Base-by-base conservation (phyloP, 2,329 filamentous ascomycete species). In the Hymenoscyphus albidus region DNA sequence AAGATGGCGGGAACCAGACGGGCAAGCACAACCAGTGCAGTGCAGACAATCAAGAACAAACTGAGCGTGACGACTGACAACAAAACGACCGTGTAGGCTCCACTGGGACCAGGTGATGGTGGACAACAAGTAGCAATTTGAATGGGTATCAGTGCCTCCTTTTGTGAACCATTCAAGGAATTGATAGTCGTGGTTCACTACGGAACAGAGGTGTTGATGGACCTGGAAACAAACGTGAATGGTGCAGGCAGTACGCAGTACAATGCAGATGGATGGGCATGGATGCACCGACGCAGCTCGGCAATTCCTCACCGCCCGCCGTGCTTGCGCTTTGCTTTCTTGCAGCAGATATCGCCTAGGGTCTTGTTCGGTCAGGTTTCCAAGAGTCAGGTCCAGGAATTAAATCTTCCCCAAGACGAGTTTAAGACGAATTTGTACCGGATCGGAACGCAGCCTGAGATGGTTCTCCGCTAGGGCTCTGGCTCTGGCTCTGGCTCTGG, bases 301-400 rank as follows among this genome's bases (percentile, higher is more conserved):
- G 48, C 48, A 54, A 54, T 54, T 54, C 35, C 48, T 54, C 48
- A 54, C 48, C 48, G 48, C 48, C 48, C 48, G 48, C 48, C 48
- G 48, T 54, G 42, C 42, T n/a, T 44, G 14, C 9, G 35, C 35
- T 35, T 35, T 16, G 42, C 14, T 44, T 18, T 22, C 22, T 54
- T 54, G 48, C 48, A 51, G 44, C 18, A 27, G 13, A 22, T 54
- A 54, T 54, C 18, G 18, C 9, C 48, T 12, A 54, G 48, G 48
- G 48, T 54, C 22, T 27, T 54, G 48, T 27, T 54, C 48, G 48
- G 48, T 54, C 48, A 27, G 35, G 48, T 54, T 54, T 54, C 48
- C 48, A 54, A 54, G 48, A 54, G 48, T 54, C 48, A 54, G 48
- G 48, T 54, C 48, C 48, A 54, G 48, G 18, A 54, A 54, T 54